These are phyloP conservation scores for Penicillium italicum DNA, from an alignment of 2,329 filamentous ascomycete species.

Conservation along the genomic window DNA sequence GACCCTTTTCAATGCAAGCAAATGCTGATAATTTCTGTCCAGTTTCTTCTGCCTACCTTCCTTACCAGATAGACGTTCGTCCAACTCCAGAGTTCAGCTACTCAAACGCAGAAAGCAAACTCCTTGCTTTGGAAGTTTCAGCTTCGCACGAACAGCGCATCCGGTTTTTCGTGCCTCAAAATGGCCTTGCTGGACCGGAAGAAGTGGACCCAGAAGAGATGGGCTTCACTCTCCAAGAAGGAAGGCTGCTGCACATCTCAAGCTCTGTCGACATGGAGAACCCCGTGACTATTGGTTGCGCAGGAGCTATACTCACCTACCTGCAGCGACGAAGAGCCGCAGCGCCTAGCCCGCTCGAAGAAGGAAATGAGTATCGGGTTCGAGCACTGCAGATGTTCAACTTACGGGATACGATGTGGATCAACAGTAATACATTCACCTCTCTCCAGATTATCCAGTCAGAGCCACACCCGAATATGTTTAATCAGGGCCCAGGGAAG, in stretches of 20 bases:
- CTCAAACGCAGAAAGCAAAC: constrained; percentile 62
- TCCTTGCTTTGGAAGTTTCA: constrained; percentile 57
- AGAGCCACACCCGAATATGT: constrained; percentile 77
- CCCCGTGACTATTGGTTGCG: constrained; percentile 72
- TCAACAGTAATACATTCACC: constrained; percentile 74
- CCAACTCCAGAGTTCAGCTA: constrained; percentile 70
- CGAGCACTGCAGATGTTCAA: constrained; percentile 70
- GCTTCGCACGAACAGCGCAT: constrained; percentile 47
- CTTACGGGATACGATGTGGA: constrained; percentile 64
- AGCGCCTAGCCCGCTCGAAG: constrained; percentile 49
- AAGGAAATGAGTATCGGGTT: constrained; percentile 51
- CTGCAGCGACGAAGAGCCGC: constrained; percentile 65
- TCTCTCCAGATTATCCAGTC: constrained; percentile 82
- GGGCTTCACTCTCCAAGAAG: constrained; percentile 55
- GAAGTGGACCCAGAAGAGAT: constrained; percentile 39
- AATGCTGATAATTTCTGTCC: not conserved
- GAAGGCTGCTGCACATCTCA: constrained; percentile 64
- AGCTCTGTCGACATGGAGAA: constrained; percentile 72
- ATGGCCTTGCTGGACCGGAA: constrained; percentile 46
- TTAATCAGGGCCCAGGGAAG: constrained; percentile 66
- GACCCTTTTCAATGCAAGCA: not conserved
- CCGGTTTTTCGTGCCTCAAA: constrained; percentile 61
- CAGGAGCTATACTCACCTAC: constrained; percentile 79
- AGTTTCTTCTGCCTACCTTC: constrained; percentile 52
- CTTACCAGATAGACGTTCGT: constrained; percentile 63